Conservation (phyloP, 2,329 filamentous ascomycete species). For the Claviceps humidiphila region DNA sequence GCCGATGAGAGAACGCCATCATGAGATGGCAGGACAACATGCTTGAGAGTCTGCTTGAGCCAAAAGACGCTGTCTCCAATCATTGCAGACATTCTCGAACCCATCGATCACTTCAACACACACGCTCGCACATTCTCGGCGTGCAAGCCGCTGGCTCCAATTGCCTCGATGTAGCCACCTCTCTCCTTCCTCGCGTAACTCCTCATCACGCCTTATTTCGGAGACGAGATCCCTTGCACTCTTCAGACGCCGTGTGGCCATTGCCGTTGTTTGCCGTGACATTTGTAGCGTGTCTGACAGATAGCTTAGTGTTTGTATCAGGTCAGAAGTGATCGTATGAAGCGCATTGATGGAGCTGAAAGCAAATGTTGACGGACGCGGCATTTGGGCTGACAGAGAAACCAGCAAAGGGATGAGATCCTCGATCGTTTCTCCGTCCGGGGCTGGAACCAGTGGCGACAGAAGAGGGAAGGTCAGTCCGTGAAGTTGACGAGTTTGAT, state of each 20-base stretch:
- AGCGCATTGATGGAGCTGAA: slow-evolving; percentile 55
- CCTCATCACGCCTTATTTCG: slow-evolving; percentile 73
- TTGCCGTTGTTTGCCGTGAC: slow-evolving; percentile 75
- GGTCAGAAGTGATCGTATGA: slow-evolving; percentile 56
- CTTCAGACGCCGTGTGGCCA: slow-evolving; percentile 65
- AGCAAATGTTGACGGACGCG: slow-evolving; percentile 47
- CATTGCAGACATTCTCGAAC: slow-evolving; percentile 81
- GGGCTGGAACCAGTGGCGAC: slow-evolving; percentile 51
- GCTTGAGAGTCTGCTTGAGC: slow-evolving; percentile 44
- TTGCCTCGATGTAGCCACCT: slow-evolving; percentile 69
- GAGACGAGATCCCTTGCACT: slow-evolving; percentile 74
- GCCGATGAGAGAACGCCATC: neutral
- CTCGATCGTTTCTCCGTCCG: slow-evolving; percentile 52
- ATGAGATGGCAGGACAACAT: slow-evolving; percentile 8
- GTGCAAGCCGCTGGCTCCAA: slow-evolving; percentile 65
- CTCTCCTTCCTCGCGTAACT: slow-evolving; percentile 69
- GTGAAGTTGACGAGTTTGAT: slow-evolving; percentile 65
- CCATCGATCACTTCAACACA: slow-evolving; percentile 83
- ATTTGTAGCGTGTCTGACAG: slow-evolving; percentile 89
- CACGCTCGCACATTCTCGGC: slow-evolving; percentile 68
- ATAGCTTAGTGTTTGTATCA: slow-evolving; percentile 70
- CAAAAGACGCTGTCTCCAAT: slow-evolving; percentile 66
- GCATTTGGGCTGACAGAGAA: slow-evolving; percentile 52
- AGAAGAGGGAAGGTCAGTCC: slow-evolving; percentile 58
- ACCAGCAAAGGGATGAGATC: slow-evolving; percentile 55